Base-by-base conservation (phyloP, 2,329 filamentous ascomycete species). In the Pezicula neosporulosa region DNA sequence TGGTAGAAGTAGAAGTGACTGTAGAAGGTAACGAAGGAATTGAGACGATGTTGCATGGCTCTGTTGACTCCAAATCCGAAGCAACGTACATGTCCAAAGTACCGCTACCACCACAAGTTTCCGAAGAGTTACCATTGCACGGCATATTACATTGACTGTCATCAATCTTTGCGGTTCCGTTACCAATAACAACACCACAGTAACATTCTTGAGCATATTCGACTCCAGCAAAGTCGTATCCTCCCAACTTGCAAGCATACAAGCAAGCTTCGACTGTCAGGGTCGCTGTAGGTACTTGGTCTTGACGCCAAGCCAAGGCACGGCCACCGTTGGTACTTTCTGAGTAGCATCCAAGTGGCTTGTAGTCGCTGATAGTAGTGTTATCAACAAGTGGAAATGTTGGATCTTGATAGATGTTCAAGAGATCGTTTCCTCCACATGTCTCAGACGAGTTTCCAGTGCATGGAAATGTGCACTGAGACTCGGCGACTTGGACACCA, bases 11-110 rank as follows among this genome's bases (percentile, higher is more conserved):
- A 6, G 51, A 50, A 9, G 52, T 45, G 24, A 44, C 24, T 21
- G 38, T 37, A 53, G 63, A 24, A 24, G 24, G 24, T 24, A 6
- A 54, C 68, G 69, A 53, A 51, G 60, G 50, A 62, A 68, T 44
- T 44, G 48, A 50, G 42, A 51, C 53, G 24, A 47, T 42, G 30
- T 70, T 73, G 60, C 77, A 81, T 38, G 77, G 77, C 66, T 81
- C 68, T 12, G 74, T 67, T 48, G 75, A 79, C 61, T 73, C 64
- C 30, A 82, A 66, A 49, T 78, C 74, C 48, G 68, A 68, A 45
- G 77, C 75, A 41, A 76, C 70, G 52, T 74, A 72, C 7, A 72
- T 52, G 44, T 68, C 61, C 10, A 72, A 18, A n/a, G 62, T 55
- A 9, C 49, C 48, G 10, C 52, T 52, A 13, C 70, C 70, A 49